Base-by-base conservation (phyloP, 306 rosid species). In the Neltuma alba region DNA sequence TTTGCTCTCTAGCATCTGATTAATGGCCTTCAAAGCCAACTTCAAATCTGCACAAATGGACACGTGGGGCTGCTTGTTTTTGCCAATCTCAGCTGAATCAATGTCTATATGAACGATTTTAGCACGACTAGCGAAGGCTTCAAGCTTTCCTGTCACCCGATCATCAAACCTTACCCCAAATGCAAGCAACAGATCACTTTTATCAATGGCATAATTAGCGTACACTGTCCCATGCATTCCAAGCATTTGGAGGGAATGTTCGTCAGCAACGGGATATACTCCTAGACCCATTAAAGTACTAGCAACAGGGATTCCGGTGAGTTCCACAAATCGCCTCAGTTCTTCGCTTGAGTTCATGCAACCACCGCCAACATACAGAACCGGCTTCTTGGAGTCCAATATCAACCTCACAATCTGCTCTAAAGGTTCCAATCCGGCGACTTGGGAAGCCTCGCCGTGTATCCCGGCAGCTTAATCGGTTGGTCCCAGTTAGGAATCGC, bases 131-230 rank as follows among this genome's bases (percentile, higher is more conserved):
- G 98, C 94, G 79, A 92, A 94, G 2, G 97, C 90, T 86, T 94
- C 94, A 4, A 92, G 89, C 91, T 94, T 94, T 75, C 97, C 96
- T 0, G 98, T 92, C 38, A 94, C 98, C 9, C 93, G 92, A 62
- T 94, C 98, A 73, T 94, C 98, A 58, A 94, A 94, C 84, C 98
- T 68, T 64, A 93, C 98, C 34, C 98, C 98, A 83, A 93, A 93
- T 0, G 96, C 98, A 66, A 92, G 96, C 83, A 94, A 72, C 69
- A 94, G 76, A 62, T 94, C 94, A 70, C 87, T 69, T 63, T 76
- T 87, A 74, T 94, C 98, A 36, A 94, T 92, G 6, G 92, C 94
- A 81, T 94, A 94, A 88, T 94, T 94, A 2, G 98, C 98, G 83
- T 79, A 90, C 36, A 94, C 94, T 37, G 97, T 94, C 0, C 94